A percentile compares a stretch with the other conserved stretches of the same genome.
Conservation (phyloP, 1,284 basidiomycete species). For the Papiliotrema flavescens region DNA sequence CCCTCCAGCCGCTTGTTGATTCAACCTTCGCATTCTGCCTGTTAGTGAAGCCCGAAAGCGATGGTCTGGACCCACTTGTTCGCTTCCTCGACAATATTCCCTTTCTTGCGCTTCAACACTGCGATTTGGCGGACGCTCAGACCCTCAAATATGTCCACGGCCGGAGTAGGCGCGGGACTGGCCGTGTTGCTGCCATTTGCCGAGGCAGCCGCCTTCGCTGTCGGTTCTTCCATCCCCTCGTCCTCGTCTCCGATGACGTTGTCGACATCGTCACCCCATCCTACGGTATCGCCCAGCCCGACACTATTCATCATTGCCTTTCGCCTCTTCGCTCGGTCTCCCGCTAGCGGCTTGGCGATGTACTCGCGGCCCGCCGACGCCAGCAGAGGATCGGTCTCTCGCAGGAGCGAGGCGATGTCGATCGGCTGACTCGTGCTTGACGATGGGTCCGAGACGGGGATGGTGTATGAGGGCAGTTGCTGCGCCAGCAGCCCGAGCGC, state of each 20-base stretch:
- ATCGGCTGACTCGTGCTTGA: slow-evolving; percentile 15
- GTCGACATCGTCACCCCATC: slow-evolving; percentile 43
- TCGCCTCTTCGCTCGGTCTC: slow-evolving; percentile 38
- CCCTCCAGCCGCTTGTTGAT: slow-evolving; percentile 24
- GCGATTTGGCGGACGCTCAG: slow-evolving; percentile 47
- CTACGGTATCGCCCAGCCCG: slow-evolving; percentile 40
- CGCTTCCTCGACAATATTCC: slow-evolving; percentile 42
- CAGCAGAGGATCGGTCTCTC: slow-evolving; percentile 24
- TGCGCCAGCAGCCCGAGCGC: slow-evolving; percentile 43
- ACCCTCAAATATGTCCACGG: slow-evolving; percentile 42
- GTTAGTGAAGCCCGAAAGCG: not conserved
- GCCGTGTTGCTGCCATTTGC: slow-evolving; percentile 2
- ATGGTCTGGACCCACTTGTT: slow-evolving; percentile 35
- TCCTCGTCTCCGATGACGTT: slow-evolving; percentile 37
- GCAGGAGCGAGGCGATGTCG: slow-evolving; percentile 23
- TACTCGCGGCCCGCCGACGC: slow-evolving; percentile 46
- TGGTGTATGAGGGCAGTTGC: slow-evolving; percentile 28
- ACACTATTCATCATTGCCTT: slow-evolving; percentile 46
- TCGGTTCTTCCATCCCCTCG: slow-evolving; percentile 2
- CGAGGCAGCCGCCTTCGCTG: slow-evolving; percentile 1
- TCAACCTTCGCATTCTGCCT: slow-evolving; percentile 34
- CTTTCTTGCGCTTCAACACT: slow-evolving; percentile 50
- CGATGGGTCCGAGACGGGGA: slow-evolving; percentile 11
- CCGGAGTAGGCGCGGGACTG: slow-evolving; percentile 15
- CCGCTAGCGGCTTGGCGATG: slow-evolving; percentile 34